Conservation (phyloP, 805 yeast species). For the Pichia ethanolica region DNA sequence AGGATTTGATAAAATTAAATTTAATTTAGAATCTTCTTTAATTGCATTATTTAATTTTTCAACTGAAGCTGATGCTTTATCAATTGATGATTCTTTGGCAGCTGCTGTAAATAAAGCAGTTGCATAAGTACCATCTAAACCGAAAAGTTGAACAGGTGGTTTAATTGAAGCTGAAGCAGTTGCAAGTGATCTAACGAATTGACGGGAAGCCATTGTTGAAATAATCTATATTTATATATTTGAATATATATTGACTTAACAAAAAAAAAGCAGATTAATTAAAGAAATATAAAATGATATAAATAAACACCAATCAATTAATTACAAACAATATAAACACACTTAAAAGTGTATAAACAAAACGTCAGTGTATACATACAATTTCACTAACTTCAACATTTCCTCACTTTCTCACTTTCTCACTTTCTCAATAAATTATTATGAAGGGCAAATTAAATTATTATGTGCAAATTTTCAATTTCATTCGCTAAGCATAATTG, state of each 20-base stretch:
- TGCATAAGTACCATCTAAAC: constrained; percentile 96
- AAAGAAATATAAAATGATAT: no score
- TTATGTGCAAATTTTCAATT: constrained; percentile 2
- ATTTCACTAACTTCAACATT: no score
- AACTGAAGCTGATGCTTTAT: constrained; percentile 59
- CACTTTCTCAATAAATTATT: no score
- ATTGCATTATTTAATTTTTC: constrained; percentile 47
- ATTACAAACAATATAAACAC: no score
- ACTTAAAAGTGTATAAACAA: no score
- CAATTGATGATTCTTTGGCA: constrained; percentile 70
- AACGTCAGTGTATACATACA: no score
- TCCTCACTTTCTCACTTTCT: no score
- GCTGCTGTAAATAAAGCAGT: constrained; percentile 91
- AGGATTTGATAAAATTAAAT: constrained; percentile 66
- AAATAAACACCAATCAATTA: no score
- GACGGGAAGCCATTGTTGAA: constrained; percentile 50
- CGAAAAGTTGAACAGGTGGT: constrained; percentile 91
- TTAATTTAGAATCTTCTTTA: constrained; percentile 55
- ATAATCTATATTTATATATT: neutral
- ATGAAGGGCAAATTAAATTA: no score
- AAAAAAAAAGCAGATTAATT: no score
- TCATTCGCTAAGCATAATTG: constrained; percentile 25
- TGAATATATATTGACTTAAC: neutral
- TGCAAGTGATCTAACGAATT: constrained; percentile 65
- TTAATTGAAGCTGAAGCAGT: constrained; percentile 48